A percentile compares a stretch with the other conserved stretches of the same genome.
These are phyloP conservation scores for Cutaneotrichosporon sp. DNA, from an alignment of 1,284 basidiomycete genomes.

Conservation along the genomic window DNA sequence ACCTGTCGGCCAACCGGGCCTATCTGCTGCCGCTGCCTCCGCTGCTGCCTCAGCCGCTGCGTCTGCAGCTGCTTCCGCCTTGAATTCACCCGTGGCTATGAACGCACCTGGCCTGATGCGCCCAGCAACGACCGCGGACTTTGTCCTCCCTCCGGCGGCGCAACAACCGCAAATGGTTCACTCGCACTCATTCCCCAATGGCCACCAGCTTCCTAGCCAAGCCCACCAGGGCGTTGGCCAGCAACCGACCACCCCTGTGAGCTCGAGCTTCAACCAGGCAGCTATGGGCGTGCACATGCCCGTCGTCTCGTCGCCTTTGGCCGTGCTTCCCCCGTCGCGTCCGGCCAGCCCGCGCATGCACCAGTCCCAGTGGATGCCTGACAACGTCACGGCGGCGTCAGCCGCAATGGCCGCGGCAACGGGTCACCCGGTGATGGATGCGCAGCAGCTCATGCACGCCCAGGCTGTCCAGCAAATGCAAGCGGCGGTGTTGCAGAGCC, in stretches of 20 bases:
- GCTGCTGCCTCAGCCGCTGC: background rate
- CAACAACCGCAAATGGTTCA: slow-evolving; percentile 27
- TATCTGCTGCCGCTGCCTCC: background rate
- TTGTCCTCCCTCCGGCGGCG: background rate
- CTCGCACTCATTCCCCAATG: slow-evolving; percentile 48
- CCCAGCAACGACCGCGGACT: slow-evolving; percentile 4
- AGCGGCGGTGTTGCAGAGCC: slow-evolving; percentile 6
- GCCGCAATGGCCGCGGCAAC: slow-evolving; percentile 12
- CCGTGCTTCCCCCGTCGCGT: slow-evolving; percentile 35
- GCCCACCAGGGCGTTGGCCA: slow-evolving; percentile 13
- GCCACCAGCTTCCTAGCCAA: slow-evolving; percentile 43
- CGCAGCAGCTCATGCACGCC: slow-evolving; percentile 6
- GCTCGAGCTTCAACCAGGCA: slow-evolving; percentile 23
- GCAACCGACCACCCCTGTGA: slow-evolving; percentile 27
- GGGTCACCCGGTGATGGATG: background rate
- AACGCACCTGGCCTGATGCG: no score
- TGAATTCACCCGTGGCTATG: slow-evolving; percentile 9
- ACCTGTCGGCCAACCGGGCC: slow-evolving; percentile 22
- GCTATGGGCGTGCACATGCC: slow-evolving; percentile 37
- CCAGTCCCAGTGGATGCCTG: slow-evolving; percentile 11
- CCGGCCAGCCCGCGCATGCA: slow-evolving; percentile 25
- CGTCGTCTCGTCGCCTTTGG: slow-evolving; percentile 40
- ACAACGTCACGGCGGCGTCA: slow-evolving; percentile 9
- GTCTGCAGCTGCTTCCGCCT: background rate
- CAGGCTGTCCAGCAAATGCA: slow-evolving; percentile 10